These are phyloP conservation scores for Kuraishia piskuri DNA, from an alignment of 805 yeast genomes.

Conservation along the genomic window DNA sequence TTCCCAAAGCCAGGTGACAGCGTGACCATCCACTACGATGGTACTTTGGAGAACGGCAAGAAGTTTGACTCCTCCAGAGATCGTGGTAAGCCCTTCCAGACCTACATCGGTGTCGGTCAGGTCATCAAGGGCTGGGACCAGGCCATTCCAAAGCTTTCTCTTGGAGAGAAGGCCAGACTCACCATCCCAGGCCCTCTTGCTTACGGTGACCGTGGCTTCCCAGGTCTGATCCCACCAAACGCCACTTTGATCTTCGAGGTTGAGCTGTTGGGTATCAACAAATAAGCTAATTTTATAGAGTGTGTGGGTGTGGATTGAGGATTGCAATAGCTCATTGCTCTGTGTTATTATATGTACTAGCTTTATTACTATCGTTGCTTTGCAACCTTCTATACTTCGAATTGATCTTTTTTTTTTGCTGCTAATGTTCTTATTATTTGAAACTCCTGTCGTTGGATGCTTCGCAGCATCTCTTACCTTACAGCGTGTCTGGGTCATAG, in stretches of 20 bases:
- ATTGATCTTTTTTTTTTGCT: not conserved
- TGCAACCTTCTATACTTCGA: not conserved
- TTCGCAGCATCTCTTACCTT: not conserved
- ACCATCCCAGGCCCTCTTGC: conserved; percentile 92
- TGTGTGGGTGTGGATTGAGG: not conserved
- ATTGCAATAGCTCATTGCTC: not conserved
- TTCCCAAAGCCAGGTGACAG: conserved; percentile 84
- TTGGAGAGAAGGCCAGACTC: conserved; percentile 88
- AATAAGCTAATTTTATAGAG: conserved; percentile 5
- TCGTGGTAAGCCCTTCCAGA: conserved; percentile 93
- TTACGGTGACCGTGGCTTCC: conserved; percentile 92
- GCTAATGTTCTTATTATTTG: not conserved
- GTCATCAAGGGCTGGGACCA: conserved; percentile 97
- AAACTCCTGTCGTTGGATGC: not conserved
- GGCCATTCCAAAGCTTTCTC: conserved; percentile 84
- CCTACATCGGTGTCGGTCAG: conserved; percentile 91
- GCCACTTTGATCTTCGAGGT: conserved; percentile 87
- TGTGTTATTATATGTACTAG: not conserved
- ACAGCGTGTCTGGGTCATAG: no score
- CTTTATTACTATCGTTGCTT: not conserved
- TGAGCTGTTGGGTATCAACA: conserved; percentile 55
- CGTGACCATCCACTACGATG: conserved; percentile 92
- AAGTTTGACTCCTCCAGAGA: conserved; percentile 93
- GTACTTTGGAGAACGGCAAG: conserved; percentile 91
- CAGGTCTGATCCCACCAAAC: conserved; percentile 94